Evolutionary conservation across 208 protist species (phyloP), one percentile per base, ranked within the genome.

Genomic region (Porcisia hertigi): DNA sequence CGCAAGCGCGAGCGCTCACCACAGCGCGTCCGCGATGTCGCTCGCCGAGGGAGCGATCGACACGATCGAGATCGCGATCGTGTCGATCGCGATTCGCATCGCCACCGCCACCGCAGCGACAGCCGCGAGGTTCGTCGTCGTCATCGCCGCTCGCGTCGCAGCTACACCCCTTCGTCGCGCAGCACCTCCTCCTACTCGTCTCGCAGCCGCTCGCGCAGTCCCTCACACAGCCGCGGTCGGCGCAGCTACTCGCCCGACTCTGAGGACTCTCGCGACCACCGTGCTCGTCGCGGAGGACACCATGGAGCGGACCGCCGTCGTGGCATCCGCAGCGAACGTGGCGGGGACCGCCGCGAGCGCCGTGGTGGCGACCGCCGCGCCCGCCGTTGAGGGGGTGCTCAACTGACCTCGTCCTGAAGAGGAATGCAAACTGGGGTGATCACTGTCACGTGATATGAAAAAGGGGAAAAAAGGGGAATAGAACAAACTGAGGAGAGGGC

Each of bases 121-220:
- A 77, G 77, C 47, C 59, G 75, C 30, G 81, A 75, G 2, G 67
- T 60, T 12, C 71, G 80, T 58, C 67, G 66, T 34, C 74, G 80
- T 69, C 77, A 76, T 18, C 76, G 78, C 70, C 82, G 81, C 59
- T 73, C 47, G 30, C 75, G 80, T 60, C 86, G 88, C 74, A 77
- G 76, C 59, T 73, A 76, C 81, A 74, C 69, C 5, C 47, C 65
- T 52, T 73, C 59, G 20, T 72, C 69, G n/a, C 69, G 73, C 41
- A 78, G 72, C 52, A 60, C 14, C 25, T 82, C 65, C 9, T 78
- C 71, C 3, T 69, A 39, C 52, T 69, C 53, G 18, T 77, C 69
- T 1, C 53, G 71, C 75, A 79, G 80, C 43, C 39, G 75, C 52
- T 74, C 64, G 41, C 53, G 71, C 75, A 79, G 80, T 41, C 39